Conservation (phyloP, 2,329 filamentous ascomycete genomes). For the Aspergillus fijiensis region DNA sequence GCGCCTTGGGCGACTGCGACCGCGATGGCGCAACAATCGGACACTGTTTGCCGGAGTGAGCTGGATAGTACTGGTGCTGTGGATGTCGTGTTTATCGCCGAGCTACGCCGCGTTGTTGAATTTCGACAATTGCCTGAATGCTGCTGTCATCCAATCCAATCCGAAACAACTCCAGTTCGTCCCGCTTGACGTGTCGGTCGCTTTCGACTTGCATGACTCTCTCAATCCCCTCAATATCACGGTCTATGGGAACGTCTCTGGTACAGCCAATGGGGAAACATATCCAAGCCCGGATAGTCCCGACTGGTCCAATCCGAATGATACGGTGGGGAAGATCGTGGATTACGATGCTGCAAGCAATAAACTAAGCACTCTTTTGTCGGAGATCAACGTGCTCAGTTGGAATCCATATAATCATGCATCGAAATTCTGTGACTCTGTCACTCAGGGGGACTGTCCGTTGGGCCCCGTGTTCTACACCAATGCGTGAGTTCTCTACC, state of each 20-base stretch:
- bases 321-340: conserved; percentile 74
- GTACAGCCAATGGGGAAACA: conserved; percentile 54
- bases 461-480: conserved; percentile 69
- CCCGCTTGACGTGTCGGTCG: conserved; percentile 71
- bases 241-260: conserved; percentile 88
- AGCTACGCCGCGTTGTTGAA: conserved; percentile 65
- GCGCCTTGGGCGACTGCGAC: conserved; percentile 25
- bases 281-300: conserved; percentile 62
- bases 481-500: conserved; percentile 45
- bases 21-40: conserved; percentile 16
- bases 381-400: conserved; percentile 70
- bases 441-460: conserved; percentile 67
- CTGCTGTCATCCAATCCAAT: conserved; percentile 57
- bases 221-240: conserved; percentile 71
- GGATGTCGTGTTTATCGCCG: conserved; percentile 36
- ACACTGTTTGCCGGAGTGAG: conserved; percentile 12
- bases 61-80: conserved; percentile 23
- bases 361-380: conserved; percentile 71
- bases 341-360: conserved; percentile 58
- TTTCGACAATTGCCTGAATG: conserved; percentile 79
- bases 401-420: conserved; percentile 66
- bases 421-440: conserved; percentile 65
- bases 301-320: conserved; percentile 61
- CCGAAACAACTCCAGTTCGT: conserved; percentile 73
- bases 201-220: conserved; percentile 63